A percentile compares a stretch with the other conserved stretches of the same genome.
These are phyloP conservation scores for Aspergillus sclerotiicarbonarius DNA, from an alignment of 495 filamentous ascomycete genomes.

Conservation along the genomic window DNA sequence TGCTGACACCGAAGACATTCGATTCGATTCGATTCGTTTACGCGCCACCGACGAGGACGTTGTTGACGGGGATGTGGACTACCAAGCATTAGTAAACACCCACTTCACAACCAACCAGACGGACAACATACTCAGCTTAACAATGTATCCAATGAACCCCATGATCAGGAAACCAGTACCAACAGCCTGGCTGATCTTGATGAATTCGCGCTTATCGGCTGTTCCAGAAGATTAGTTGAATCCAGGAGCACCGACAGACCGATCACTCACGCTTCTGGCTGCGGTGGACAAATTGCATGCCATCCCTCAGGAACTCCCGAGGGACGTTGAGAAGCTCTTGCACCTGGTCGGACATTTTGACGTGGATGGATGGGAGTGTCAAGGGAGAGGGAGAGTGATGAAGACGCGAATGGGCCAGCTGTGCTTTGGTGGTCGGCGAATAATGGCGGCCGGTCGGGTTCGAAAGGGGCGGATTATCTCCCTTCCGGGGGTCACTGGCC, in stretches of 20 bases:
- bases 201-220: constrained; percentile 84
- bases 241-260: not conserved
- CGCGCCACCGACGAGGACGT: constrained; percentile 72
- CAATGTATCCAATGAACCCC: constrained; percentile 81
- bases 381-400: not conserved
- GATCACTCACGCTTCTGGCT: constrained; percentile 64
- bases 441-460: not conserved
- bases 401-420: constrained; percentile 8
- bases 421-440: constrained; percentile 1
- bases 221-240: constrained; percentile 7
- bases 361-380: not conserved
- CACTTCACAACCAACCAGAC: not conserved
- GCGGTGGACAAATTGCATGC: constrained; percentile 72
- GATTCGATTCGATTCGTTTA: constrained; percentile 41
- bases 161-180: constrained; percentile 89
- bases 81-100: not conserved
- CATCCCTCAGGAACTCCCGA: constrained; percentile 72
- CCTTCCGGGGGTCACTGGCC: not conserved
- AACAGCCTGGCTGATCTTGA: constrained; percentile 94
- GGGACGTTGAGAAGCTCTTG: constrained; percentile 74
- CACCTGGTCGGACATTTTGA: constrained; percentile 66
- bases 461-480: not conserved
- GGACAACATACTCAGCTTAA: constrained; percentile 77
- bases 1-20: not conserved
- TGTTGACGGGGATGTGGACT: constrained; percentile 85